Evolutionary conservation across 768 basidiomycete genomes (phyloP), one percentile per base, ranked within the genome.

Genomic region (Phylloporus sp.): DNA sequence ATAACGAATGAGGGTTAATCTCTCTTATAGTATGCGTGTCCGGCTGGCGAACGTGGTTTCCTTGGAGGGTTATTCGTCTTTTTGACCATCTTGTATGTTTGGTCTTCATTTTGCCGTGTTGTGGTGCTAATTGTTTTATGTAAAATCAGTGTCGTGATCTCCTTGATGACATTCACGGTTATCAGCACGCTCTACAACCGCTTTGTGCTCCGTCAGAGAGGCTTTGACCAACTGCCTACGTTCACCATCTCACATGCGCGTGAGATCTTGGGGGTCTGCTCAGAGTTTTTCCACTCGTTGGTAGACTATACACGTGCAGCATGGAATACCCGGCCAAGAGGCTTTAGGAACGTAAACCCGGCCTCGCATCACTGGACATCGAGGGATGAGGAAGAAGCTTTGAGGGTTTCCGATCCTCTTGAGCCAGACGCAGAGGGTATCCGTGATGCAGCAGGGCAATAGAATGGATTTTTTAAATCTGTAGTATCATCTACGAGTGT

Each of bases 181-280:
- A 72, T 81, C 35, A 84, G 86, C 32, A 84, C 82, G 12, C 64
- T 90, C 11, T 92, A 93, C 72, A 91, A 90, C 64, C 84, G 84
- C 53, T 87, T 79, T 63, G 83, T 86, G 45, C 83, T 93, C 10
- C 76, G 79, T 50, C 80, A 84, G 24, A 78, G 80, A 16, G 90
- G 91, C 1, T 73, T 80, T 48, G 85, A 90, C 57, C 84, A 86
- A 62, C 73, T 92, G 31, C 90, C 90, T 12, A 80, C 79, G 52
- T 81, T 85, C 59, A 73, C 75, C 16, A 27, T 70, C 34, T 6
- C 46, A 26, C 67, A 70, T 20, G 50, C 50, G 0, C 53, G 31
- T 5, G 68, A 68, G 47, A 50, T 68, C 10, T 46, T 54, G 50
- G 62, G 53, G 0, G 47, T 68, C 27, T 59, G 46, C 31, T 45